Evolutionary conservation across 192 early-diverging fungal genomes (phyloP), one percentile per base, ranked within the genome.

Genomic region (Coemansia sp.): DNA sequence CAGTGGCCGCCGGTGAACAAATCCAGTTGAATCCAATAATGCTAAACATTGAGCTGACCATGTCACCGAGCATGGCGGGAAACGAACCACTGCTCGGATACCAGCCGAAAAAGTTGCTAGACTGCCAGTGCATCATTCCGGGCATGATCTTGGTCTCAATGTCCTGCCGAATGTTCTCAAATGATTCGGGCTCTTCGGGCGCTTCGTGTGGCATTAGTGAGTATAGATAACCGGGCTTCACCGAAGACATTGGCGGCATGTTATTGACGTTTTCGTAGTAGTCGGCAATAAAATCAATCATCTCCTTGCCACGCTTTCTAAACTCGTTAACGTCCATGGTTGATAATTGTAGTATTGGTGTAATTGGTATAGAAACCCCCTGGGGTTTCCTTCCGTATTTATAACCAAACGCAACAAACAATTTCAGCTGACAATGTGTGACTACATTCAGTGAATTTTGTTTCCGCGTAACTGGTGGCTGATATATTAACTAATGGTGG

Each of bases 101-200:
- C 76, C 83, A 88, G 38, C 71, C 81, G 49, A 83, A 88, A 61
- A 88, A 88, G 74, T 86, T 84, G 0, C 70, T 73, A 10, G 83
- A 84, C 73, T 89, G 86, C 87, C 87, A 89, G 71, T 88, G 86
- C 1, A 86, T 88, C 14, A 88, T 78, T 2, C 87, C 86, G 2
- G 86, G 87, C 56, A 87, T 76, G 51, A 89, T 89, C 60, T 84
- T 84, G 8, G 55, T 53, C 47, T 83, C 55, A 24, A 89, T 71
- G 44, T 89, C 74, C 3, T 47, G 50, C 20, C 68, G 54, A n/a
- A 86, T 74, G 5, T 18, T 37, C n/a, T 85, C 76, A 26, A 78
- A 79, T 8, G 68, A 61, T 38, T 82, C 79, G 9, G 79, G 79
- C 1, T 60, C 46, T 57, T 88, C 83, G 0, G 87, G 86, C 5